Percentiles rank a stretch among this genome's conserved stretches.
These are phyloP conservation scores for Nematodospora anomalae DNA, from an alignment of 1,139 yeast species.

Conservation along the genomic window DNA sequence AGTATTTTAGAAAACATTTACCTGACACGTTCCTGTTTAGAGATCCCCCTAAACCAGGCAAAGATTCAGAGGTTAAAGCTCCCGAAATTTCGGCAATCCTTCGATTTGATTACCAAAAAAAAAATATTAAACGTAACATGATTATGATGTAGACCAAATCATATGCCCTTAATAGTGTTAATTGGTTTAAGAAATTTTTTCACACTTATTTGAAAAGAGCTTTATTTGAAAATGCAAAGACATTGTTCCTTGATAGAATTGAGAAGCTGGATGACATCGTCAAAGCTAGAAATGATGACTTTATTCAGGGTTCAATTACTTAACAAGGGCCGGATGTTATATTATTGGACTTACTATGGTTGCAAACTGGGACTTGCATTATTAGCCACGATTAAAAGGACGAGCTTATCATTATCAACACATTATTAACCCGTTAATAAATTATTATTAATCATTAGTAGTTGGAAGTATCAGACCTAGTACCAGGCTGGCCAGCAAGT, in stretches of 20 bases:
- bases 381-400: too few species aligned
- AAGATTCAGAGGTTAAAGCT: background rate
- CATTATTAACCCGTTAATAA: too few species aligned
- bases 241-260: background rate
- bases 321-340: background rate
- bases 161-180: background rate
- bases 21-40: background rate
- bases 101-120: conserved; percentile 1
- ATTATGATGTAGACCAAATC: conserved; percentile 3
- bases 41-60: background rate
- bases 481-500: too few species aligned
- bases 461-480: too few species aligned
- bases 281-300: background rate
- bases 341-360: too few species aligned
- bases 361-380: too few species aligned
- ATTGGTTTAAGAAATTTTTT: conserved; percentile 1
- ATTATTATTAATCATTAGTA: too few species aligned
- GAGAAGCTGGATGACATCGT: background rate
- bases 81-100: background rate
- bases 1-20: conserved; percentile 3
- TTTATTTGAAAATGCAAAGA: background rate
- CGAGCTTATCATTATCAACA: too few species aligned
- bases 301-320: background rate
- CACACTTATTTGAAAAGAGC: too few species aligned
- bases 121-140: conserved; percentile 2